Conservation (phyloP, 1,284 basidiomycete genomes). For the Thecaphora frezii region DNA sequence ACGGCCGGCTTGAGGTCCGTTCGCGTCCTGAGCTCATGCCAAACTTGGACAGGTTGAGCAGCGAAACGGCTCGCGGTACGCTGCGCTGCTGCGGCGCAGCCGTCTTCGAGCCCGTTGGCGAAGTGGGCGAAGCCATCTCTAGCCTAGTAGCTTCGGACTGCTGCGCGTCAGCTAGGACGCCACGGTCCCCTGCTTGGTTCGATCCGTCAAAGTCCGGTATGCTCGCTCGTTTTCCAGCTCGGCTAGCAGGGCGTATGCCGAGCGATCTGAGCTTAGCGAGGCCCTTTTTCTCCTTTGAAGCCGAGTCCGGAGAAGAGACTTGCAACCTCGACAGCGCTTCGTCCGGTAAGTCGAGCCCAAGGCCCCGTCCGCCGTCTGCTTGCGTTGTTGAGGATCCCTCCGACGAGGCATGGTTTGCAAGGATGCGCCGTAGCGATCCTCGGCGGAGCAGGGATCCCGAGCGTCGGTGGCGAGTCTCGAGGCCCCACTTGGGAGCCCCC, state of each 20-base stretch:
- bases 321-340: not conserved
- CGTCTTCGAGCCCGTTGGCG: no score
- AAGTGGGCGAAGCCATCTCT: no score
- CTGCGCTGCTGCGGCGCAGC: not conserved
- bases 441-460: constrained; percentile 17
- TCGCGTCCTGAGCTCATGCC: constrained; percentile 10
- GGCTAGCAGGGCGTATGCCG: constrained; percentile 4
- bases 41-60: constrained; percentile 17
- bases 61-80: constrained; percentile 8
- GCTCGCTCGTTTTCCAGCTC: not conserved
- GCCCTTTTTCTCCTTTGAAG: constrained; percentile 1
- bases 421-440: constrained; percentile 14
- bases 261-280: constrained; percentile 16
- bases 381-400: not conserved
- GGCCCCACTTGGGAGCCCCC: no score
- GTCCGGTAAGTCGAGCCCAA: constrained; percentile 4
- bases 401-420: constrained; percentile 11
- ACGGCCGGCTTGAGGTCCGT: constrained; percentile 1
- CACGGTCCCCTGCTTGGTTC: no score
- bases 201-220: no score
- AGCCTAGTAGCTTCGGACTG: no score
- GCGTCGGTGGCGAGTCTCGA: constrained; percentile 10
- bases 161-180: not conserved
- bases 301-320: no score
- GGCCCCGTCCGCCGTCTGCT: constrained; percentile 9